Percentiles rank a stretch among this genome's conserved stretches.
Evolutionary conservation across 345 rosid species (phyloP).

Genomic region (Bruguiera gymnorhiza): DNA sequence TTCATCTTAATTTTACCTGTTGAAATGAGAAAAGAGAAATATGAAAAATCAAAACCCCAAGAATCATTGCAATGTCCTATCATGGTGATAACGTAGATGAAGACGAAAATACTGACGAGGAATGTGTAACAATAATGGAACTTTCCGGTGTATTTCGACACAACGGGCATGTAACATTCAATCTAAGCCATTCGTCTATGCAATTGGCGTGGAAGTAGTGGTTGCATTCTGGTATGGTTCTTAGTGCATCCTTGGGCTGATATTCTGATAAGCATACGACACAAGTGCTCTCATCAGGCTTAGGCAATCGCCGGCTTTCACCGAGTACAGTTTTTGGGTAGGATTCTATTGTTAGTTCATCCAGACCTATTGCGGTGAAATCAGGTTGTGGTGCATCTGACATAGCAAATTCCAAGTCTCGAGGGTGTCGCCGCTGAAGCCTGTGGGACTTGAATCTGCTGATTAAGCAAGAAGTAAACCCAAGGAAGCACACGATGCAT

Average conservation of each 20-base stretch:
- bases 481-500: slow-evolving; percentile 40
- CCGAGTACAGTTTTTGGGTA: slow-evolving; percentile 55
- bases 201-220: slow-evolving; percentile 64
- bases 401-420: not conserved
- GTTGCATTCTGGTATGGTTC: slow-evolving; percentile 55
- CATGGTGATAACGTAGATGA: not conserved
- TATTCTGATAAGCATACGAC: slow-evolving; percentile 56
- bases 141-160: slow-evolving; percentile 52
- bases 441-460: slow-evolving; percentile 13
- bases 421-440: not conserved
- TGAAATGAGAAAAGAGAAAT: too few species aligned
- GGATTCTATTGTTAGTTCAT: slow-evolving; percentile 41
- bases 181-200: slow-evolving; percentile 55
- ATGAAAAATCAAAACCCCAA: too few species aligned
- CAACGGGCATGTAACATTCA: slow-evolving; percentile 52
- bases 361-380: slow-evolving; percentile 28
- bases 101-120: slow-evolving; percentile 9
- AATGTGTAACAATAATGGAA: not conserved
- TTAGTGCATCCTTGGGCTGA: slow-evolving; percentile 42
- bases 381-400: not conserved
- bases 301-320: slow-evolving; percentile 46
- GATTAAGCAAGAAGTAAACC: slow-evolving; percentile 22
- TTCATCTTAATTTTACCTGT: too few species aligned
- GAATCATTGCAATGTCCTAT: not conserved
- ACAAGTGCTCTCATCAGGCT: slow-evolving; percentile 47